Evolutionary conservation across 176 grass and related monocot genomes (phyloP).

Genomic region (Paspalum vaginatum): DNA sequence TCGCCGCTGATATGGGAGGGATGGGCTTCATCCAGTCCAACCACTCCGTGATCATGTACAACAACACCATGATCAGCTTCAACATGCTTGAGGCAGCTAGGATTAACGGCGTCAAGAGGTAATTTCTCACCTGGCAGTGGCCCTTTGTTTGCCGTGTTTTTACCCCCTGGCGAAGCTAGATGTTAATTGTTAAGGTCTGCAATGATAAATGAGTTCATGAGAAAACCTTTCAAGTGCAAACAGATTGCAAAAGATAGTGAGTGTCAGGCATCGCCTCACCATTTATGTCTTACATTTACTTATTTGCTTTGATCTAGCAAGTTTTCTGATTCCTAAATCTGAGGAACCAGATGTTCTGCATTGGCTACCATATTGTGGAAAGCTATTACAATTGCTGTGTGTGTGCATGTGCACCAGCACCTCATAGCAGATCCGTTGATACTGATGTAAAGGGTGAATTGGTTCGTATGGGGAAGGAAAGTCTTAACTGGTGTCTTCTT

Average conservation of each 20-base stretch:
- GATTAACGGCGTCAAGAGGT: constrained; percentile 86
- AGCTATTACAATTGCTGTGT: constrained; percentile 10
- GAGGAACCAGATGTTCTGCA: background rate
- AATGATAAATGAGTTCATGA: background rate
- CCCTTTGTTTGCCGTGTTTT: background rate
- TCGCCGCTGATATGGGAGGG: constrained; percentile 91
- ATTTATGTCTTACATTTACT: too few species aligned
- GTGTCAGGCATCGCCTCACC: background rate
- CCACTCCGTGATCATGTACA: constrained; percentile 88
- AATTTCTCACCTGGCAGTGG: background rate
- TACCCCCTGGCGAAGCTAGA: background rate
- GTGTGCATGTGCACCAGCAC: background rate
- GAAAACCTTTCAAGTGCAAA: background rate
- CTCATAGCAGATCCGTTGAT: background rate
- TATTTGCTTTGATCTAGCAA: constrained; percentile 4
- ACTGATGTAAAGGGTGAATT: background rate
- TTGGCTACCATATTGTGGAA: constrained; percentile 7
- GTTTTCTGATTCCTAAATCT: background rate
- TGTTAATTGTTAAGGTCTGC: constrained; percentile 13
- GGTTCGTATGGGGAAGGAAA: background rate
- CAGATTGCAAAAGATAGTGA: background rate
- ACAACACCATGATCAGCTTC: constrained; percentile 97
- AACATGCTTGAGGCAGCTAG: constrained; percentile 86
- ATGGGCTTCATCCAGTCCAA: constrained; percentile 95
- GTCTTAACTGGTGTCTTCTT: too few species aligned